Base-by-base conservation (phyloP, 208 protist genomes). In the Acanthamoeba castellanii region DNA sequence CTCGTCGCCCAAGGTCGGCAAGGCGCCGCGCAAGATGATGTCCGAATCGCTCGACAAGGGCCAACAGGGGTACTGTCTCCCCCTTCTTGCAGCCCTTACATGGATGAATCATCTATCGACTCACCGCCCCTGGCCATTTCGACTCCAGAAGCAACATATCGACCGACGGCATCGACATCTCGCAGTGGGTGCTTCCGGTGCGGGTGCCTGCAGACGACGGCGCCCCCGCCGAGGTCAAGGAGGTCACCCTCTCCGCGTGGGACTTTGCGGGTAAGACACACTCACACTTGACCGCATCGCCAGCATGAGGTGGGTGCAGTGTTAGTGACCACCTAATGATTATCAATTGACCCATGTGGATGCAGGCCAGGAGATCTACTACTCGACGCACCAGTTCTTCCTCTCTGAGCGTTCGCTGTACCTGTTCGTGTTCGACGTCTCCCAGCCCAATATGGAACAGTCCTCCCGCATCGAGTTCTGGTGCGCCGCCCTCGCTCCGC, bases 321-420 rank as follows among this genome's bases (percentile, higher is more conserved):
- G 9, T 30, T 0, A 76, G 5, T 47, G 42, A 47, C 3, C 42
- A 2, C 42, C 42, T 11, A 47, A 47, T 47, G 42, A 47, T 47
- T 47, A 11, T 11, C 42, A 47, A 76, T 18, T 22, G 55, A 1
- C 14, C 37, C 37, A 37, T 47, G 32, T 68, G 27, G 59, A 13
- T 55, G 7, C 25, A 93, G 89, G 89, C 18, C 89, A 93, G 42
- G 89, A 93, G 27, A 81, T 93, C 64, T 93, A 93, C 42, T 93
- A 93, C 34, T 66, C 89, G 25, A 93, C 89, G 14, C 89, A 93
- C n/a, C 89, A 93, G 64, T 93, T 93, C 68, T 93, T 93, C 64
- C 45, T 93, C 0, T 93, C 89, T 13, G 45, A 93, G 45, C 34
- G 89, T 27, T 93, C 89, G 7, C 89, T 93, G n/a, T 93, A 93